These are phyloP conservation scores for Talinum fruticosum DNA, from an alignment of 148 eudicot genomes.

Conservation along the genomic window DNA sequence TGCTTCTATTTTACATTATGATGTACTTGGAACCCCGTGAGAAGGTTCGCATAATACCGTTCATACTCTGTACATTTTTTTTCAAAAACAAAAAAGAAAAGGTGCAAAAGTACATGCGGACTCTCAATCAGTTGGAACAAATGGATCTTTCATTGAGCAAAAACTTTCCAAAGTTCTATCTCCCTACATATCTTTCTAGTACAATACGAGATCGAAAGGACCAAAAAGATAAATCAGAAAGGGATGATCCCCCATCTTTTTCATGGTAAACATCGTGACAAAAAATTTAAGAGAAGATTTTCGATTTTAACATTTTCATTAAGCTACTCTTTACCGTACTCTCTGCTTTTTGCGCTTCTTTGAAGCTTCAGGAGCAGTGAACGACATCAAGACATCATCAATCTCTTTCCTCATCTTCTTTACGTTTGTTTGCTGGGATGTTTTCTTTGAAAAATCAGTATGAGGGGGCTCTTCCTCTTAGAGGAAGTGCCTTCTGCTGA, in stretches of 20 bases:
- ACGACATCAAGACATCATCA: slow-evolving; percentile 41
- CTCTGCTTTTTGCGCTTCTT: slow-evolving; percentile 40
- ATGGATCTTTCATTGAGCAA: not conserved
- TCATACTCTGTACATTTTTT: too few relatives aligned
- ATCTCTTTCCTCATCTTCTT: slow-evolving; percentile 86
- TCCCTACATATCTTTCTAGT: not conserved
- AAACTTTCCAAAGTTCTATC: not conserved
- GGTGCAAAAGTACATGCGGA: too few relatives aligned
- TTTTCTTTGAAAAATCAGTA: slow-evolving; percentile 32
- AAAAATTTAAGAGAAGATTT: not conserved
- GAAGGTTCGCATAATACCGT: too few relatives aligned
- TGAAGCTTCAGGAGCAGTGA: slow-evolving; percentile 27
- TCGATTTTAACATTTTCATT: slow-evolving; percentile 12
- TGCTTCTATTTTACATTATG: too few relatives aligned
- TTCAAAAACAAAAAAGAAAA: too few relatives aligned
- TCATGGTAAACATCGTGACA: slow-evolving; percentile 1
- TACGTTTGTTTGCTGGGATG: slow-evolving; percentile 45
- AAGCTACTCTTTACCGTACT: slow-evolving; percentile 14
- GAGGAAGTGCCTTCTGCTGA: slow-evolving; percentile 33
- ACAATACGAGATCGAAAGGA: not conserved
- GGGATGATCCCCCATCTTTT: not conserved
- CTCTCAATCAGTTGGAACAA: not conserved
- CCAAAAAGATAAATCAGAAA: not conserved
- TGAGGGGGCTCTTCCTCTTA: slow-evolving; percentile 41
- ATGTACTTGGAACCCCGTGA: too few relatives aligned